Conservation (phyloP, 306 rosid genomes). For the Vigna hirtella region DNA sequence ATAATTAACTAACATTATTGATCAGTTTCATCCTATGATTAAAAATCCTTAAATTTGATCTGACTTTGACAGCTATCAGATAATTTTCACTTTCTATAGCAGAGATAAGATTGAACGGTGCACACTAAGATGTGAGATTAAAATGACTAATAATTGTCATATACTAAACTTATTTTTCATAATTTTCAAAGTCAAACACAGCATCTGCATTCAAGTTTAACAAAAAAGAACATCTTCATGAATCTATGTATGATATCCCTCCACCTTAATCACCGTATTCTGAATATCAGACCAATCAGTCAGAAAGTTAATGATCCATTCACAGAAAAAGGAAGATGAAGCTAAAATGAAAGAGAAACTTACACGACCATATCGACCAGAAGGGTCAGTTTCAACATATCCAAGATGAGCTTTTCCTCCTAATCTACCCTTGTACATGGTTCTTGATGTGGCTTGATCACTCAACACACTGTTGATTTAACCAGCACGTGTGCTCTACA, state of each 20-base stretch:
- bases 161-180: not conserved
- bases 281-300: not conserved
- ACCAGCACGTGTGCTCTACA: not conserved
- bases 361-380: constrained; percentile 94
- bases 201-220: constrained; percentile 3
- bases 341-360: constrained; percentile 43
- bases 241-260: constrained; percentile 9
- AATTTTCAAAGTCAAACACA: not conserved
- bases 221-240: not conserved
- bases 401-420: constrained; percentile 56
- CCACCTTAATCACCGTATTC: not conserved
- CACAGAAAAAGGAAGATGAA: constrained; percentile 1
- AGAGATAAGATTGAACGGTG: not conserved
- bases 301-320: not conserved
- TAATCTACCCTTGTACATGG: constrained; percentile 57
- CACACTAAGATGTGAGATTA: not conserved
- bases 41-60: not conserved
- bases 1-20: not conserved
- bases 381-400: constrained; percentile 87
- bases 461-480: constrained; percentile 13
- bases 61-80: not conserved
- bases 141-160: not conserved
- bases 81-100: not conserved
- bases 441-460: constrained; percentile 27
- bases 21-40: not conserved